These are phyloP conservation scores for Vanrija humicola DNA, from an alignment of 1,284 basidiomycete species.

Conservation along the genomic window DNA sequence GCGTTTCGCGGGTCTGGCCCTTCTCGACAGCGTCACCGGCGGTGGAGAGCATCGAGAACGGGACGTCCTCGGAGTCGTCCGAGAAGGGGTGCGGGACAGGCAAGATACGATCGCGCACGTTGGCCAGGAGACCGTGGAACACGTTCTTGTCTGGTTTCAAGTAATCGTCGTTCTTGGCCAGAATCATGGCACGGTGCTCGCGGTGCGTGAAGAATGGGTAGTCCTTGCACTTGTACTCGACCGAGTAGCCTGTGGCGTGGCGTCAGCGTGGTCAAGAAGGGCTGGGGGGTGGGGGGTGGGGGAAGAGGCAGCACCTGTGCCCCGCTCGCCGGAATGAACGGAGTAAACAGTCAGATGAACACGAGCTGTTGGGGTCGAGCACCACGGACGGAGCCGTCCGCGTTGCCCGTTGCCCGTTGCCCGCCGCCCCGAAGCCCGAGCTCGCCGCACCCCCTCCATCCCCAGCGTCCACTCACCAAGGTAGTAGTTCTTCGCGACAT, in stretches of 20 bases:
- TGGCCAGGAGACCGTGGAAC: background rate
- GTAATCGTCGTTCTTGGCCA: slow-evolving; percentile 40
- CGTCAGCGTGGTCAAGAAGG: background rate
- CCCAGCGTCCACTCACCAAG: slow-evolving; percentile 2
- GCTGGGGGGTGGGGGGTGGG: too few species aligned
- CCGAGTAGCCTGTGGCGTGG: slow-evolving; percentile 34
- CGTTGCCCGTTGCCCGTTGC: too few species aligned
- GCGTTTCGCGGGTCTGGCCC: background rate
- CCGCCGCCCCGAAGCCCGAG: too few species aligned
- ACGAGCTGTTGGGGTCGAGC: too few species aligned
- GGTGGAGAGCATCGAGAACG: background rate
- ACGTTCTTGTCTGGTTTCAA: slow-evolving; percentile 17
- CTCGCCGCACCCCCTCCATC: too few species aligned
- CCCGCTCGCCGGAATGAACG: too few species aligned
- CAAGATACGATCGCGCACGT: background rate
- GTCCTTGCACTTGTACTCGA: slow-evolving; percentile 37
- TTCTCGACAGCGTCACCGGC: background rate
- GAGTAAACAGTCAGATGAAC: too few species aligned
- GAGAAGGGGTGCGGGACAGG: background rate
- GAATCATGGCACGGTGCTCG: slow-evolving; percentile 37
- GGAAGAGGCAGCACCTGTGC: too few species aligned
- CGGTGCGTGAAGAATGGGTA: slow-evolving; percentile 10
- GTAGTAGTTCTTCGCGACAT: slow-evolving; percentile 8
- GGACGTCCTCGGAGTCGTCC: background rate
- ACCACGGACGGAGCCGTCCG: too few species aligned